These are phyloP conservation scores for Aphanomyces cochlioides DNA, from an alignment of 352 stramenopile genomes.

Conservation along the genomic window DNA sequence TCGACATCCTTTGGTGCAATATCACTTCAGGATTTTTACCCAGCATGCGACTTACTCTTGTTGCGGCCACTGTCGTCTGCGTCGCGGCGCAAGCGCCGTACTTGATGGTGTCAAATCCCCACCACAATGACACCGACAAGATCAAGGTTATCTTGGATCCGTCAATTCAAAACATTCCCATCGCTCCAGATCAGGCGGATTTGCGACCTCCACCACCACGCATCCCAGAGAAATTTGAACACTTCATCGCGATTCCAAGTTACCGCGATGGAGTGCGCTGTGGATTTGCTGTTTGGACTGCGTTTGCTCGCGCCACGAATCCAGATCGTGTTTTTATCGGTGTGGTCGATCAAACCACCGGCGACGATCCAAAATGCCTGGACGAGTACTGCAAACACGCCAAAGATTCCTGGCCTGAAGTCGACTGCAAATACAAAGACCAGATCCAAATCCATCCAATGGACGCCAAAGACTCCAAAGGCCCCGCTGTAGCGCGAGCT, in stretches of 20 bases:
- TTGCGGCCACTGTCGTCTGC: not conserved
- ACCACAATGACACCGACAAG: not conserved
- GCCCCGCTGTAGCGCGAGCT: constrained; percentile 14
- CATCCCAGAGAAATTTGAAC: not conserved
- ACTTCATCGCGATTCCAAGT: constrained; percentile 10
- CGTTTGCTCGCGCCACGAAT: constrained; percentile 10
- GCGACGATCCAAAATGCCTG: constrained; percentile 20
- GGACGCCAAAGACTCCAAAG: constrained; percentile 6
- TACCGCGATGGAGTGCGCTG: constrained; percentile 20
- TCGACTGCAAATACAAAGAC: constrained; percentile 22
- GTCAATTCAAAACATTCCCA: constrained; percentile 17
- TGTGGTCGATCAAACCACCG: constrained; percentile 21
- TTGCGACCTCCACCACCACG: not conserved
- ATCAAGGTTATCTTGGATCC: constrained; percentile 1
- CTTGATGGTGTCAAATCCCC: not conserved
- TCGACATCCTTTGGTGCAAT: not conserved
- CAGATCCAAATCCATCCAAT: constrained; percentile 19
- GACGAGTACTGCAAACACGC: constrained; percentile 28
- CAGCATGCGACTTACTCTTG: not conserved
- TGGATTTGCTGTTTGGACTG: constrained; percentile 20
- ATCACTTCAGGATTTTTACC: not conserved
- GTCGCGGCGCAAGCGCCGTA: not conserved
- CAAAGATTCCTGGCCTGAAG: not conserved
- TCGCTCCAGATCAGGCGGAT: not conserved
- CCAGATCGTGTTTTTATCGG: constrained; percentile 23